Evolutionary conservation across 495 filamentous ascomycete genomes (phyloP).

Genomic region (Neurospora sp.): DNA sequence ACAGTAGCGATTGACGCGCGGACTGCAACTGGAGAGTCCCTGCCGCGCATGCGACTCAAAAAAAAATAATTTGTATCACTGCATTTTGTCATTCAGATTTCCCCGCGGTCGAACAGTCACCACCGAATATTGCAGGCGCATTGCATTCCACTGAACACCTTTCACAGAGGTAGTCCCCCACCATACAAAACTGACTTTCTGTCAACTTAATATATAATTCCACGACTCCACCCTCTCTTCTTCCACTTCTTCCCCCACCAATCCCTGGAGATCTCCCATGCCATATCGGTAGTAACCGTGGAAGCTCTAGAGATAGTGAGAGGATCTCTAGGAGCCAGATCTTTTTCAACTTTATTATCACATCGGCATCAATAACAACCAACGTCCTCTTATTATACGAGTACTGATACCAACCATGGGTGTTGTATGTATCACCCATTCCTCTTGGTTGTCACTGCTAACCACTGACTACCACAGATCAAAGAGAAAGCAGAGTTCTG

Average conservation of each 20-base stretch:
- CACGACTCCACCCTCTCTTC: constrained; percentile 4
- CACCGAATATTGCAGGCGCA: background rate
- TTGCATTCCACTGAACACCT: background rate
- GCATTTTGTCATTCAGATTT: background rate
- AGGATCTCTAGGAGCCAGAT: constrained; percentile 54
- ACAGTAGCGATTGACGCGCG: background rate
- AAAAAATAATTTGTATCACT: background rate
- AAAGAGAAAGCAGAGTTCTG: constrained; percentile 70
- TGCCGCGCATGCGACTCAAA: background rate
- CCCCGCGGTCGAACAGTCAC: background rate
- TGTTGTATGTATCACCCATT: background rate
- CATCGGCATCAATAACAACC: constrained; percentile 5
- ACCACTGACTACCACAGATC: constrained; percentile 24
- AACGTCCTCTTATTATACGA: constrained; percentile 2
- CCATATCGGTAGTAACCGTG: constrained; percentile 53
- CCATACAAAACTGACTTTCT: constrained; percentile 12
- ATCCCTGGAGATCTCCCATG: constrained; percentile 27
- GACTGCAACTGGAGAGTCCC: background rate
- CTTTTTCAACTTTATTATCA: constrained; percentile 10
- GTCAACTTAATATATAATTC: constrained; percentile 1
- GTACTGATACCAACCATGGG: background rate
- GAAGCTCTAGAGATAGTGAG: constrained; percentile 63
- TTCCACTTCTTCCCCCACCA: background rate
- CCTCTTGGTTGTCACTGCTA: background rate
- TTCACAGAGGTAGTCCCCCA: constrained; percentile 14